Evolutionary conservation across 1,284 basidiomycete species (phyloP), one percentile per base, ranked within the genome.

Genomic region (Cystobasidium pallidum): DNA sequence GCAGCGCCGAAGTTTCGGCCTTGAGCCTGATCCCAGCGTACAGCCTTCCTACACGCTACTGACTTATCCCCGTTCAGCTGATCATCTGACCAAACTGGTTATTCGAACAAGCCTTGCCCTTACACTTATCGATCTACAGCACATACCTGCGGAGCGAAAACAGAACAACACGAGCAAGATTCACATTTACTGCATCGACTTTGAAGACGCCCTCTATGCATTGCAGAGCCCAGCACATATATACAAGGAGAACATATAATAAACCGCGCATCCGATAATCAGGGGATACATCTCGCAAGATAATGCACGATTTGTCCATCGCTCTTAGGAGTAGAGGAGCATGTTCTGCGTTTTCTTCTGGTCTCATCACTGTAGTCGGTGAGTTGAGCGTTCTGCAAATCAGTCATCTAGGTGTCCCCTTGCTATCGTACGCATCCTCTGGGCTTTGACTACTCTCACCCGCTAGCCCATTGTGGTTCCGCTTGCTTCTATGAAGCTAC

Each of bases 321-420:
- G 54, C 54, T 24, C 32, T 57, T 34, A 32, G 54, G 54, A 32
- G 32, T 34, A 57, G 32, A 57, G 54, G 54, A 8, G 45, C 39
- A 21, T 64, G 62, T 43, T 64, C 62, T 47, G 62, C 62, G 21
- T 41, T 64, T 19, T 49, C 62, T 30, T 52, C 39, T 30, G 62
- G 34, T 15, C 47, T 64, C 15, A 51, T 51, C 17, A 51, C 47
- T 64, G 34, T 64, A 32, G 45, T 52, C 19, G 62, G 62, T 64
- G 30, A 34, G 62, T 51, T 21, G 39, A n/a, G 30, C 36, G 7
- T n/a, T 24, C n/a, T n/a, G n/a, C n/a, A n/a, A n/a, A n/a, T n/a
- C n/a, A n/a, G n/a, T n/a, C n/a, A n/a, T n/a, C n/a, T n/a, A n/a
- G n/a, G n/a, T n/a, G n/a, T n/a, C n/a, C n/a, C n/a, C n/a, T n/a